A percentile compares a stretch with the other conserved stretches of the same genome.
Evolutionary conservation across 306 rosid species (phyloP).

Genomic region (Trifolium subterraneum): DNA sequence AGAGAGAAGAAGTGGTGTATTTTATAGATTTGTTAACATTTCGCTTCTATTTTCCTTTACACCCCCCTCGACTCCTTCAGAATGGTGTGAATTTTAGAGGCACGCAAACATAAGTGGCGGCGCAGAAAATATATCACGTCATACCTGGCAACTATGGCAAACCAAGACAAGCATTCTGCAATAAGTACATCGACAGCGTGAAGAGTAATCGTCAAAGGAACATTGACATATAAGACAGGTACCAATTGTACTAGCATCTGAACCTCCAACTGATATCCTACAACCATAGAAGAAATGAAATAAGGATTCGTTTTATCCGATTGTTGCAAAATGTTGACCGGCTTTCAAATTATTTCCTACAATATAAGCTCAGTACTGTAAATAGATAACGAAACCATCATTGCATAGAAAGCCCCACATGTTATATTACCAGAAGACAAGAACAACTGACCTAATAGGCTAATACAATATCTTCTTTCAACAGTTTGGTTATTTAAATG

Average conservation of each 20-base stretch:
- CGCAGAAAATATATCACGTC: constrained; percentile 27
- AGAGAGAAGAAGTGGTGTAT: constrained; percentile 17
- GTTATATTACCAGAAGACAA: not conserved
- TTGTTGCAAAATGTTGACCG: constrained; percentile 39
- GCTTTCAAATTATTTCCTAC: constrained; percentile 8
- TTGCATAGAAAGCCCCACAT: constrained; percentile 1
- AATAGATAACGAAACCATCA: constrained; percentile 12
- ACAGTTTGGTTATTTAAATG: not conserved
- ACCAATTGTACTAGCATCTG: constrained; percentile 65
- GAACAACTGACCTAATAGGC: constrained; percentile 3
- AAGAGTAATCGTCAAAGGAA: constrained; percentile 82
- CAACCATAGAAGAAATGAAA: constrained; percentile 39
- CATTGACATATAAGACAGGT: constrained; percentile 71
- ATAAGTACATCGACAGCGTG: constrained; percentile 77
- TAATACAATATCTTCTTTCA: constrained; percentile 17
- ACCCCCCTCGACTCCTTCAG: not conserved
- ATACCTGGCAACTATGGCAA: constrained; percentile 82
- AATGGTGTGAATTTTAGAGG: constrained; percentile 11
- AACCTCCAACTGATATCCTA: constrained; percentile 94
- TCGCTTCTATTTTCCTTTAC: constrained; percentile 8
- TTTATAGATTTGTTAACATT: constrained; percentile 4
- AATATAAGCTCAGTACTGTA: constrained; percentile 2
- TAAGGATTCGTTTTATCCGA: constrained; percentile 18
- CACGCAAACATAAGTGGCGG: constrained; percentile 1
- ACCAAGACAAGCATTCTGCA: constrained; percentile 92